phyloP scores from a whole-genome alignment of 1,139 yeast species.

The Sugiyamaella neomexicana region DNA sequence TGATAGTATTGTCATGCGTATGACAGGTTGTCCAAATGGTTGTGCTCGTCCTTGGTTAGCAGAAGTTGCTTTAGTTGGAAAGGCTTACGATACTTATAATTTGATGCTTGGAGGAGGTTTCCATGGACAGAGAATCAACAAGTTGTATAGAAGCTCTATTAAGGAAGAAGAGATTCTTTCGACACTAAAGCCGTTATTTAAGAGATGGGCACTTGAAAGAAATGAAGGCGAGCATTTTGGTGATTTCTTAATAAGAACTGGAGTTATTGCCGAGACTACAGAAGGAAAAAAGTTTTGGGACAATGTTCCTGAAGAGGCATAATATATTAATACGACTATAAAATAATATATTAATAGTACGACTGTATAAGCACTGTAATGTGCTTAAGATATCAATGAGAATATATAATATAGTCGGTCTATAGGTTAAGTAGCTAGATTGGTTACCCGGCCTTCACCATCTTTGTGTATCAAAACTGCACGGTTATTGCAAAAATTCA shows the following conservation, averaged over 20 bases:
- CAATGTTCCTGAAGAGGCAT: constrained; percentile 77
- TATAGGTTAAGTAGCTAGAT: not conserved
- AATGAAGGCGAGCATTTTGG: constrained; percentile 93
- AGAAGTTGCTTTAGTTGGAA: constrained; percentile 93
- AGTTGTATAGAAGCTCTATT: constrained; percentile 82
- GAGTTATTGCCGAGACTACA: constrained; percentile 80
- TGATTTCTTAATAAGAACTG: constrained; percentile 83
- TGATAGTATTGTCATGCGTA: constrained; percentile 93
- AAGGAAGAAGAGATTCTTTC: constrained; percentile 86
- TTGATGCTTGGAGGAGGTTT: constrained; percentile 96
- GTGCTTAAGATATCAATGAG: no score
- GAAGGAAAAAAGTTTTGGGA: constrained; percentile 97
- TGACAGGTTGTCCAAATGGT: constrained; percentile 99
- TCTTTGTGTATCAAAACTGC: not conserved
- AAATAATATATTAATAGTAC: constrained; percentile 6
- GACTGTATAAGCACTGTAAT: no score
- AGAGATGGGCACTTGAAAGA: constrained; percentile 93
- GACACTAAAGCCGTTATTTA: constrained; percentile 79
- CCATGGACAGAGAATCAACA: constrained; percentile 90
- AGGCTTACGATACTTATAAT: constrained; percentile 91
- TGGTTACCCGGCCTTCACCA: constrained; percentile 1
- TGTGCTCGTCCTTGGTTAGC: constrained; percentile 99
- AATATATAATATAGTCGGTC: no score
- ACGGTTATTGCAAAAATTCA: constrained; percentile 11
- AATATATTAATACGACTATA: constrained; percentile 4